These are phyloP conservation scores for Pseudocercospora musae DNA, from an alignment of 2,329 filamentous ascomycete species.

Conservation along the genomic window DNA sequence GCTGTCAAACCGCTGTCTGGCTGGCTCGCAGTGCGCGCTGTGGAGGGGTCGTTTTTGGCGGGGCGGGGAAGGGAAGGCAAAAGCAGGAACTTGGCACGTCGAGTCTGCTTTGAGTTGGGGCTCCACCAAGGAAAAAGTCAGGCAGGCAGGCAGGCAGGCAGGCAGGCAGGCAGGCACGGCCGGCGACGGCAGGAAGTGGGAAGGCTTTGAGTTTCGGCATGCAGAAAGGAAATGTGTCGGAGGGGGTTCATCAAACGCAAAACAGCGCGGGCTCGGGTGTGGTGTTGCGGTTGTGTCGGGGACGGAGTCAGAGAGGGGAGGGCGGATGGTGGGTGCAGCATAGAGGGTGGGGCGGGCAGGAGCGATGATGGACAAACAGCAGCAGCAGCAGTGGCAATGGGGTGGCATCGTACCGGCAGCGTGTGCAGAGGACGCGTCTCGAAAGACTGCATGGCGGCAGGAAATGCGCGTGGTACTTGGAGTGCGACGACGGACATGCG, in stretches of 20 bases:
- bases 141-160: too few relatives aligned
- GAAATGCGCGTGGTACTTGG: constrained; percentile 13
- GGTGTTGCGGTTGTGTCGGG: constrained; percentile 4
- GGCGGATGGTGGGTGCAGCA: neutral
- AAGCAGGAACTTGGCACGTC: neutral
- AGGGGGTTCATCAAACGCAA: constrained; percentile 22
- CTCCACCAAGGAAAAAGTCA: neutral
- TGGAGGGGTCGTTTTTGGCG: constrained; percentile 7
- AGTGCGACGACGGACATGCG: constrained; percentile 18
- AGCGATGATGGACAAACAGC: neutral
- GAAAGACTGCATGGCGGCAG: constrained; percentile 16
- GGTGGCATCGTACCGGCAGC: neutral
- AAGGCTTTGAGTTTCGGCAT: constrained; percentile 21
- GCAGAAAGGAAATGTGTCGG: constrained; percentile 18
- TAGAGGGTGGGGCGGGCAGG: too few relatives aligned
- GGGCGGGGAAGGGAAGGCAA: neutral
- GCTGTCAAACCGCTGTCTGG: constrained; percentile 11
- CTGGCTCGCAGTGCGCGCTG: neutral
- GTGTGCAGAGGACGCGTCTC: constrained; percentile 17
- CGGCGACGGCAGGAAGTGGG: constrained; percentile 8
- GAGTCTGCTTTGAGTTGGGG: neutral
- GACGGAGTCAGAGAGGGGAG: constrained; percentile 11
- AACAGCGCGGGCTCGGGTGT: constrained; percentile 11
- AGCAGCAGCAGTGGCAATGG: neutral
- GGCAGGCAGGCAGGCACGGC: constrained; percentile 3